Percentiles rank a stretch among this genome's conserved stretches.
Evolutionary conservation across 2,329 filamentous ascomycete species (phyloP).

Genomic region (Xylariomycetidae sp.): DNA sequence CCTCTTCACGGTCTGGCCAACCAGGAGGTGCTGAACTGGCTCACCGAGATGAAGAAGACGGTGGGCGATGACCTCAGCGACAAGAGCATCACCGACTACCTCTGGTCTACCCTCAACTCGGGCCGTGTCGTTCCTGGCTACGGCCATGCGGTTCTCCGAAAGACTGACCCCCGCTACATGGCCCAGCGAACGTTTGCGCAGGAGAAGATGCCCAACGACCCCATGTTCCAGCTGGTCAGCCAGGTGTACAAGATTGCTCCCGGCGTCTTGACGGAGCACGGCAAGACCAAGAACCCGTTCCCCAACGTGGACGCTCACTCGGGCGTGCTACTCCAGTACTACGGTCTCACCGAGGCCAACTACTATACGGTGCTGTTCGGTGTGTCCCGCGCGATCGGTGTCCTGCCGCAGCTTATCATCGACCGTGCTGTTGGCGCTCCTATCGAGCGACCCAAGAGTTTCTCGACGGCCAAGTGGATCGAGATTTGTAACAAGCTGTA

Average conservation of each 20-base stretch:
- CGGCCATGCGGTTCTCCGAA: slow-evolving; percentile 97
- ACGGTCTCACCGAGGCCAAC: slow-evolving; percentile 96
- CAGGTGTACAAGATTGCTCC: slow-evolving; percentile 99
- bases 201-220: slow-evolving; percentile 88
- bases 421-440: slow-evolving; percentile 95
- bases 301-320: slow-evolving; percentile 99
- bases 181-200: slow-evolving; percentile 97
- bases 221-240: slow-evolving; percentile 99
- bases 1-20: slow-evolving; percentile 98
- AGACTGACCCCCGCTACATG: slow-evolving; percentile 98
- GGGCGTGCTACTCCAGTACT: slow-evolving; percentile 98
- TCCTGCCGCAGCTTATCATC: slow-evolving; percentile 98
- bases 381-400: slow-evolving; percentile 96
- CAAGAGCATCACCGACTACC: slow-evolving; percentile 95
- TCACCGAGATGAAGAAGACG: slow-evolving; percentile 95
- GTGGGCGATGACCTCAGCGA: slow-evolving; percentile 95
- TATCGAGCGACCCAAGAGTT: slow-evolving; percentile 98
- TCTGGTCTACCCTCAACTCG: slow-evolving; percentile 93
- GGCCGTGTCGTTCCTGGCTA: slow-evolving; percentile 97
- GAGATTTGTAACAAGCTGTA: slow-evolving; percentile 93
- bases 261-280: slow-evolving; percentile 96
- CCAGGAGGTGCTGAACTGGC: slow-evolving; percentile 99
- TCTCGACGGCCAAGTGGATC: slow-evolving; percentile 94
- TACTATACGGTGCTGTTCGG: slow-evolving; percentile 99
- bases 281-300: slow-evolving; percentile 99